These are phyloP conservation scores for Pelargonium exstipulatum DNA, from an alignment of 441 rosid species.

Conservation along the genomic window DNA sequence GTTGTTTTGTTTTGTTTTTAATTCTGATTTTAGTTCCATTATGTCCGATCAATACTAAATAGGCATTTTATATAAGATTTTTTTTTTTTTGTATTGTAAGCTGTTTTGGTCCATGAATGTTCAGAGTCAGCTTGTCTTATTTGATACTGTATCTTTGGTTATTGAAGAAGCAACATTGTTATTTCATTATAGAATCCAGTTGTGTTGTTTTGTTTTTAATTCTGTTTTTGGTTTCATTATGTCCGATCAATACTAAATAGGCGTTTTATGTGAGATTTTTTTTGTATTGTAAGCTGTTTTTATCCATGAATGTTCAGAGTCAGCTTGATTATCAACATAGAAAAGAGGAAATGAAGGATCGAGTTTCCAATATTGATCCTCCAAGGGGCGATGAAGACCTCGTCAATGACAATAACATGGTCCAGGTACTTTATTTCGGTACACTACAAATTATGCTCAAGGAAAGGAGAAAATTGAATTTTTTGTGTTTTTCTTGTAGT, in stretches of 20 bases:
- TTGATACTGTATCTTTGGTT: too few species aligned
- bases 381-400: conserved; percentile 26
- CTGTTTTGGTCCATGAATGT: neutral
- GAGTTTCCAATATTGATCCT: conserved; percentile 18
- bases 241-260: too few species aligned
- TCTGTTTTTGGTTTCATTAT: too few species aligned
- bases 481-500: conserved; percentile 39
- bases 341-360: conserved; percentile 24
- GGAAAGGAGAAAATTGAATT: conserved; percentile 5
- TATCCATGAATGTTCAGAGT: conserved; percentile 11
- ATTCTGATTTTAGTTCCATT: neutral
- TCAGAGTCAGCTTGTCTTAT: conserved; percentile 15
- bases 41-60: too few species aligned
- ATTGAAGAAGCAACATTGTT: too few species aligned
- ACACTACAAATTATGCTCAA: conserved; percentile 4
- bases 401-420: conserved; percentile 43
- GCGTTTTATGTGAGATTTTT: too few species aligned
- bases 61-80: too few species aligned
- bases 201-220: too few species aligned
- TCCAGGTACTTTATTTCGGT: conserved; percentile 43
- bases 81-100: too few species aligned
- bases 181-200: too few species aligned
- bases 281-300: too few species aligned
- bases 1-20: neutral
- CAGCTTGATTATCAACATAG: conserved; percentile 23